Evolutionary conservation across 1,139 yeast species (phyloP).

Genomic region (Trichomonascaceae sp.): DNA sequence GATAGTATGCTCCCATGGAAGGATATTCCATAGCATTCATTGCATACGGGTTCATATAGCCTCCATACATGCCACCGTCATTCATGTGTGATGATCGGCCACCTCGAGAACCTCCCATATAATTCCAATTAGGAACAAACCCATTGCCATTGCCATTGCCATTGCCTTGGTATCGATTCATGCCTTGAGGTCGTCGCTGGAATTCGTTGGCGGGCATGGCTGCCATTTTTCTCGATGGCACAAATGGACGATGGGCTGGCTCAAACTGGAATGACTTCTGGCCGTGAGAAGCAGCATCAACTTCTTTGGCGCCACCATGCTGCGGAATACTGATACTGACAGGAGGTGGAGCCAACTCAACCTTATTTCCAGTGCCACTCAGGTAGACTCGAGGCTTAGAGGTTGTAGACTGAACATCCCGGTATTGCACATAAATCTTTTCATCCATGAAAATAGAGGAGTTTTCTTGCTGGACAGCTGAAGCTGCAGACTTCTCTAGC

Average conservation of each 20-base stretch:
- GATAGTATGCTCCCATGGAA: background rate
- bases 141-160: background rate
- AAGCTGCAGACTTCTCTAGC: slow-evolving; percentile 42
- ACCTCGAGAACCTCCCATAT: background rate
- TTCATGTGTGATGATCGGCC: background rate
- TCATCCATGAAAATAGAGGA: slow-evolving; percentile 66
- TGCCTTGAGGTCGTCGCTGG: background rate
- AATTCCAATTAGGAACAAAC: background rate
- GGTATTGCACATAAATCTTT: slow-evolving; percentile 79
- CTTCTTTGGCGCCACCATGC: background rate
- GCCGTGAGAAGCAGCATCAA: background rate
- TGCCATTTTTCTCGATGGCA: background rate
- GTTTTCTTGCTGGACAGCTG: slow-evolving; percentile 44
- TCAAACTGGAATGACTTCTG: background rate
- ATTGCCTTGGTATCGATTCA: background rate
- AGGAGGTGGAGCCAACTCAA: slow-evolving; percentile 26
- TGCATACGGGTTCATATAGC: background rate
- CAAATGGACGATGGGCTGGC: background rate
- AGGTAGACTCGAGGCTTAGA: background rate
- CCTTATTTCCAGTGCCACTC: slow-evolving; percentile 10
- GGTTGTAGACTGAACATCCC: slow-evolving; percentile 46
- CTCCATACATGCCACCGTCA: background rate
- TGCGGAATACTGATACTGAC: slow-evolving; percentile 5
- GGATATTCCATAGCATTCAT: background rate
- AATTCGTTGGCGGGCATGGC: background rate